These are phyloP conservation scores for Rhododendron vialii DNA, from an alignment of 148 eudicot species.

Conservation along the genomic window DNA sequence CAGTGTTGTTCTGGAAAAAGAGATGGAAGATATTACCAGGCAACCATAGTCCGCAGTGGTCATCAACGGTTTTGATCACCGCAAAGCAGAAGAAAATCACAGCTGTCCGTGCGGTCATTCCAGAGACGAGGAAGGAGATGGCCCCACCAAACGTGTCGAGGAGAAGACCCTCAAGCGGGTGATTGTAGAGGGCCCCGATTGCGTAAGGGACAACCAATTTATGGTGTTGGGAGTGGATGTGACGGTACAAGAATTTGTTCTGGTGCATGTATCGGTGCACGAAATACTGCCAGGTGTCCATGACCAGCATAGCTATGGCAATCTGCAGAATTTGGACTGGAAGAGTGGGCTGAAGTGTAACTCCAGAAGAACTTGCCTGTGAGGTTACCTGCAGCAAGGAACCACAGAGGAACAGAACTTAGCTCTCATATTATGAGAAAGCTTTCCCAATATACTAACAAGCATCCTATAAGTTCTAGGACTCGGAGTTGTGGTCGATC, in stretches of 20 bases:
- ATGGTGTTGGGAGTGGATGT: slow-evolving; percentile 53
- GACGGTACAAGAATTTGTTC: slow-evolving; percentile 43
- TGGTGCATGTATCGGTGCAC: slow-evolving; percentile 56
- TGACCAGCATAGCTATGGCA: slow-evolving; percentile 41
- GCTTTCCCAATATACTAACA: not conserved
- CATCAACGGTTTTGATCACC: slow-evolving; percentile 46
- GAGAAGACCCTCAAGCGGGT: slow-evolving; percentile 47
- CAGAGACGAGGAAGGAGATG: slow-evolving; percentile 42
- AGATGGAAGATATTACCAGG: slow-evolving; percentile 53
- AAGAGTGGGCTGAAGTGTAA: slow-evolving; percentile 30
- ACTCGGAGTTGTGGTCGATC: not conserved
- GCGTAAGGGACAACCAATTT: slow-evolving; percentile 43
- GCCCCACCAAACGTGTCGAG: slow-evolving; percentile 51
- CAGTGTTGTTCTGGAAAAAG: slow-evolving; percentile 44
- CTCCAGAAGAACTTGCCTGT: slow-evolving; percentile 15
- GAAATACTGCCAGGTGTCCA: slow-evolving; percentile 54
- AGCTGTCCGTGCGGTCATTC: slow-evolving; percentile 49
- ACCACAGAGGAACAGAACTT: not conserved
- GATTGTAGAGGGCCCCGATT: slow-evolving; percentile 55
- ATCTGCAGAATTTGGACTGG: slow-evolving; percentile 36
- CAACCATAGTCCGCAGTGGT: slow-evolving; percentile 52
- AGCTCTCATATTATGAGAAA: not conserved
- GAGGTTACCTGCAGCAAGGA: slow-evolving; percentile 35
- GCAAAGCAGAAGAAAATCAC: slow-evolving; percentile 55
- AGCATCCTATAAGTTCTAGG: not conserved